Conservation (phyloP, 805 yeast genomes). For the Candida broadrunensis region DNA sequence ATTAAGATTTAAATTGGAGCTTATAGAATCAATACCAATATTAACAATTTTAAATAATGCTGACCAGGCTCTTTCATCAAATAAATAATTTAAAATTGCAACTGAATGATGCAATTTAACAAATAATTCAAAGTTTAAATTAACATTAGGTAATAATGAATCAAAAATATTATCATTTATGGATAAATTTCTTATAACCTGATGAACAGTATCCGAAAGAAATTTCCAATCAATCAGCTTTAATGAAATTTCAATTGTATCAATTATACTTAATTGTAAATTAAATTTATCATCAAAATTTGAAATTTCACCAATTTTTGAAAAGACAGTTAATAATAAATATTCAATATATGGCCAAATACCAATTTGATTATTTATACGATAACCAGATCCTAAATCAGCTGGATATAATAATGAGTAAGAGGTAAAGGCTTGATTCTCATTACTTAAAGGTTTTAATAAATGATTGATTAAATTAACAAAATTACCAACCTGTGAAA, state of each 20-base stretch:
- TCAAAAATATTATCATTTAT: constrained; percentile 20
- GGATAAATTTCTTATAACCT: constrained; percentile 28
- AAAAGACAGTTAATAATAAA: constrained; percentile 63
- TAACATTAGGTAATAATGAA: constrained; percentile 11
- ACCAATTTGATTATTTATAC: constrained; percentile 51
- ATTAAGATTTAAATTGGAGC: constrained; percentile 31
- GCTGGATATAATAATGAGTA: constrained; percentile 55
- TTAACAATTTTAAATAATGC: constrained; percentile 56
- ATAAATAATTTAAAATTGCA: constrained; percentile 58
- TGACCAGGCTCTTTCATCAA: constrained; percentile 54
- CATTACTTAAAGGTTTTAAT: constrained; percentile 31
- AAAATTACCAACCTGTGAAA: constrained; percentile 58
- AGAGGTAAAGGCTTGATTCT: constrained; percentile 22
- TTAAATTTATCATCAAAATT: constrained; percentile 30
- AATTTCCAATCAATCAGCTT: constrained; percentile 40
- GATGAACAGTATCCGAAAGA: constrained; percentile 50
- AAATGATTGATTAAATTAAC: constrained; percentile 49
- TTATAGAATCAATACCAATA: constrained; percentile 52
- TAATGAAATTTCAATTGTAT: constrained; percentile 43
- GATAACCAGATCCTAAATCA: constrained; percentile 57
- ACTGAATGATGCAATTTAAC: constrained; percentile 71
- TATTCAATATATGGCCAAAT: constrained; percentile 80
- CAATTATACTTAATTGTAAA: constrained; percentile 54
- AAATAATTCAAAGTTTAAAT: constrained; percentile 22
- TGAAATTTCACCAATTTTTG: constrained; percentile 42